Percentiles rank a stretch among this genome's conserved stretches.
Evolutionary conservation across 768 basidiomycete genomes (phyloP).

Genomic region (Chalciporus chontae): DNA sequence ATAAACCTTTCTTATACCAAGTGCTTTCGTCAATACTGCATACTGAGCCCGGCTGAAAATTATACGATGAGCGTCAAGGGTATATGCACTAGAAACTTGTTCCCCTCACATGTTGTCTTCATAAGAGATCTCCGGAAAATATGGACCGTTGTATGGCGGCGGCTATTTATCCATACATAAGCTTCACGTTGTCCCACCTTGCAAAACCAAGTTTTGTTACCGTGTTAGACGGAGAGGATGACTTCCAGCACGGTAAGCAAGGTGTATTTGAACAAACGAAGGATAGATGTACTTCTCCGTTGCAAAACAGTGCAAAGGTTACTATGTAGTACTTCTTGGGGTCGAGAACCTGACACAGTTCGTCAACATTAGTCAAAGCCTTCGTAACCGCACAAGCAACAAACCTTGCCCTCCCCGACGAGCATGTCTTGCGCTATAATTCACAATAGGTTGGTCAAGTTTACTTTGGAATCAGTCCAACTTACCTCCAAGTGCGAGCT

Average conservation of each 20-base stretch:
- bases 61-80: not conserved
- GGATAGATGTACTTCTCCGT: conserved; percentile 46
- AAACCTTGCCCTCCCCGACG: conserved; percentile 49
- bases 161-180: conserved; percentile 33
- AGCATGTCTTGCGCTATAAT: conserved; percentile 44
- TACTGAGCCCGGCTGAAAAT: conserved; percentile 49
- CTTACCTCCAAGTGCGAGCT: conserved; percentile 44
- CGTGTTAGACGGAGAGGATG: conserved; percentile 61
- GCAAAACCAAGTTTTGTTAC: conserved; percentile 27
- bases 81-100: not conserved
- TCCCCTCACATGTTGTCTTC: conserved; percentile 51
- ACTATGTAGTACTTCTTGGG: conserved; percentile 52
- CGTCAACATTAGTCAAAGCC: not conserved
- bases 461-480: conserved; percentile 12
- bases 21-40: conserved; percentile 44
- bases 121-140: conserved; percentile 54
- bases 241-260: conserved; percentile 24
- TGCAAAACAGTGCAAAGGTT: conserved; percentile 54
- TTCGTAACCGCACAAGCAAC: not conserved
- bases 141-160: conserved; percentile 53
- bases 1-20: conserved; percentile 42
- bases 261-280: not conserved
- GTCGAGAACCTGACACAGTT: conserved; percentile 40
- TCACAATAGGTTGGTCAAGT: conserved; percentile 29
- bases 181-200: not conserved